phyloP scores from a whole-genome alignment of 257 asterid species.

The Nicotiana undulata region DNA sequence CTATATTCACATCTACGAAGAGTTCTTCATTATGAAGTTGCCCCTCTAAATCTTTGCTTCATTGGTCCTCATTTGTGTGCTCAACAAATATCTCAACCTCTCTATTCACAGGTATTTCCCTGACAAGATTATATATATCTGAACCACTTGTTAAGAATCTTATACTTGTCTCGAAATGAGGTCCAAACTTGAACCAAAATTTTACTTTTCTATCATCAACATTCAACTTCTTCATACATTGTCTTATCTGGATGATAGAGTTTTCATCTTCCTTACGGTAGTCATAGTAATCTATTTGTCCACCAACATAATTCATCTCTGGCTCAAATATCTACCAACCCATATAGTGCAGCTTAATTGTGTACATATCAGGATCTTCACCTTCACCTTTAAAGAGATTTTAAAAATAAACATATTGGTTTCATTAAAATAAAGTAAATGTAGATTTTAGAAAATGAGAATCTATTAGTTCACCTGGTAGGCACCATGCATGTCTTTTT shows the following conservation, averaged over 20 bases:
- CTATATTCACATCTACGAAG: neutral
- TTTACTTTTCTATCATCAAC: neutral
- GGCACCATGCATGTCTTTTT: neutral
- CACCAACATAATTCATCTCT: neutral
- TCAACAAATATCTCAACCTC: neutral
- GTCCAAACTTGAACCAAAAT: neutral
- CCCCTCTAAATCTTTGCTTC: neutral
- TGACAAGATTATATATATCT: neutral
- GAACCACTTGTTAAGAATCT: neutral
- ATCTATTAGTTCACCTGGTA: neutral
- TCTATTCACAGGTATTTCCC: neutral
- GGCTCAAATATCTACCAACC: neutral
- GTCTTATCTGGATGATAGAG: neutral
- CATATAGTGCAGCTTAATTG: neutral
- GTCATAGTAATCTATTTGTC: neutral
- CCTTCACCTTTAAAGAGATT: neutral
- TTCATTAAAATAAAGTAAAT: too few relatives aligned
- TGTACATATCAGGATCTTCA: neutral
- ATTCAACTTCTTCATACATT: neutral
- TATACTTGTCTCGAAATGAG: too few relatives aligned
- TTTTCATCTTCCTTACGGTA: neutral
- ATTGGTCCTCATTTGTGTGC: neutral
- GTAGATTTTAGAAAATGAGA: too few relatives aligned
- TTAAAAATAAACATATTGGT: too few relatives aligned
- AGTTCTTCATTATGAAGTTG: too few relatives aligned